Percentiles rank a stretch among this genome's conserved stretches.
These are phyloP conservation scores for Naganishia onofrii DNA, from an alignment of 768 basidiomycete species.

Conservation along the genomic window DNA sequence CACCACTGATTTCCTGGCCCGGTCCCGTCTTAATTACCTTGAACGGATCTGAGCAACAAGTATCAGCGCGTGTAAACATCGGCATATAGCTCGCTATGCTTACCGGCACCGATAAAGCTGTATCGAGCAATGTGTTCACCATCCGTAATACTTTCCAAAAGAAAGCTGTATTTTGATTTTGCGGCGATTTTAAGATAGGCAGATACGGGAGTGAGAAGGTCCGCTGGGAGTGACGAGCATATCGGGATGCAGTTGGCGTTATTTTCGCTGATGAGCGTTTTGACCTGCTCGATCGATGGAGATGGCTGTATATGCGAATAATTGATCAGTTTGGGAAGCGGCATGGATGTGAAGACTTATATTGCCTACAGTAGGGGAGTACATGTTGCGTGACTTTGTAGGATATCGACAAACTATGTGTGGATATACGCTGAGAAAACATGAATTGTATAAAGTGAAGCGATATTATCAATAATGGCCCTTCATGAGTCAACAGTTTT, in stretches of 20 bases:
- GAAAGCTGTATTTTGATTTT: conserved; percentile 88
- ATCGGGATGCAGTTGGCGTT: conserved; percentile 89
- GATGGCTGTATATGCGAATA: conserved; percentile 10
- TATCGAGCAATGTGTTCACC: conserved; percentile 90
- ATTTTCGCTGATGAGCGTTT: conserved; percentile 73
- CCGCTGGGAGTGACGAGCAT: conserved; percentile 87
- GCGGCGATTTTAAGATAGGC: conserved; percentile 91
- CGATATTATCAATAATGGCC: too few relatives aligned
- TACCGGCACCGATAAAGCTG: conserved; percentile 94
- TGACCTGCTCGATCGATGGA: conserved; percentile 71
- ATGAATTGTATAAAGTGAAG: too few relatives aligned
- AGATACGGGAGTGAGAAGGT: conserved; percentile 93
- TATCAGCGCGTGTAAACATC: background rate
- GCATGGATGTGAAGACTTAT: too few relatives aligned
- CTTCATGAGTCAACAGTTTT: too few relatives aligned
- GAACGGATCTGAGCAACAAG: conserved; percentile 69
- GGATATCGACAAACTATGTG: too few relatives aligned
- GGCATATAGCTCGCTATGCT: conserved; percentile 37
- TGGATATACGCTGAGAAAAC: too few relatives aligned
- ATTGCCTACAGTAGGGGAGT: conserved; percentile 6
- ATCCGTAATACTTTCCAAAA: conserved; percentile 85
- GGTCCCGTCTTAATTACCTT: conserved; percentile 88
- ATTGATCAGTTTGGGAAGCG: background rate
- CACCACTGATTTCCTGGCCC: conserved; percentile 74
- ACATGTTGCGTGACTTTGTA: conserved; percentile 3